Conservation (phyloP, 2,329 filamentous ascomycete species). For the Aspergillus texensis region DNA sequence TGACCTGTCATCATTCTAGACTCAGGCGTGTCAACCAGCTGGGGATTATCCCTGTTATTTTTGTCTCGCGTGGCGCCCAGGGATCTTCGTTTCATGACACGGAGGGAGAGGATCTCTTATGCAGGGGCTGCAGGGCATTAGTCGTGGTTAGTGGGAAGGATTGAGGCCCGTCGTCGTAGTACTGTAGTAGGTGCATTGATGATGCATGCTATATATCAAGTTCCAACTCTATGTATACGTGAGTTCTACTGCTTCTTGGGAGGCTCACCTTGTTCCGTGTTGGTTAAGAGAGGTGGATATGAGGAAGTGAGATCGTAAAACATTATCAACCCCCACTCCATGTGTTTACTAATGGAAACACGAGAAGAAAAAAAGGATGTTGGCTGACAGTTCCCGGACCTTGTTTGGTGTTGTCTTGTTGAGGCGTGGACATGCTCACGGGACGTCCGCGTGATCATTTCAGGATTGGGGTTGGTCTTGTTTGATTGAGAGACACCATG, state of each 20-base stretch:
- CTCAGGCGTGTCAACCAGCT: slow-evolving; percentile 15
- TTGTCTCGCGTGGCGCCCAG: slow-evolving; percentile 33
- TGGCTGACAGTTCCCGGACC: too few species aligned
- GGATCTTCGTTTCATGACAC: slow-evolving; percentile 21
- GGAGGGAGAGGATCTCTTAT: slow-evolving; percentile 2
- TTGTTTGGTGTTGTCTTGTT: neutral
- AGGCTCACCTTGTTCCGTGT: neutral
- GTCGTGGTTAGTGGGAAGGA: neutral
- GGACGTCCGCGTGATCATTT: neutral
- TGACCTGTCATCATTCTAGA: slow-evolving; percentile 8
- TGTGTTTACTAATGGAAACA: neutral
- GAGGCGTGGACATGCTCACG: too few species aligned
- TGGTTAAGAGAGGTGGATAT: neutral
- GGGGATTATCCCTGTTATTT: slow-evolving; percentile 17
- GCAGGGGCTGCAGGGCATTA: neutral
- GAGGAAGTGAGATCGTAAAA: neutral
- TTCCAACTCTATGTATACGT: neutral
- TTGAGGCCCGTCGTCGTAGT: neutral
- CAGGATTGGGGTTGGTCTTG: neutral
- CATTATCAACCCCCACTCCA: neutral
- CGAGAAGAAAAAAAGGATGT: neutral
- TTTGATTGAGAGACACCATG: neutral
- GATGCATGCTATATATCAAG: neutral
- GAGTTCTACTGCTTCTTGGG: neutral
- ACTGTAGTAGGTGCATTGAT: neutral